Evolutionary conservation across 331 rosid species (phyloP).

Genomic region (Rhamnella rubrinervis): DNA sequence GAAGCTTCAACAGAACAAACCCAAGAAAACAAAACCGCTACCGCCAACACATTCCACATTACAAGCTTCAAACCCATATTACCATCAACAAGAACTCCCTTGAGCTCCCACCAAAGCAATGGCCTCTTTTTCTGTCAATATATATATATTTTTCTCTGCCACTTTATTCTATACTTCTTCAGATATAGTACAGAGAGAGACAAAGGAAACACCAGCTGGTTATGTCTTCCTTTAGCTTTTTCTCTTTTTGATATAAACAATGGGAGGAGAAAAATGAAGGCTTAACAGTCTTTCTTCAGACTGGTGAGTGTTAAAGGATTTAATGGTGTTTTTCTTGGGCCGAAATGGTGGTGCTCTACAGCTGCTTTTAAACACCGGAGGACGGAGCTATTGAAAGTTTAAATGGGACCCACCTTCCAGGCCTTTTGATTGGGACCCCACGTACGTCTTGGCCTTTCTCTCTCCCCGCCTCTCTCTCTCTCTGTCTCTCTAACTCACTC

Average conservation of each 20-base stretch:
- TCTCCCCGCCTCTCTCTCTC: neutral
- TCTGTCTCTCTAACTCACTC: no score
- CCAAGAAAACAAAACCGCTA: slow-evolving; percentile 35
- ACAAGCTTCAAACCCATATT: slow-evolving; percentile 51
- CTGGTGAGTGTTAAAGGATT: neutral
- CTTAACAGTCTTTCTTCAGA: slow-evolving; percentile 1
- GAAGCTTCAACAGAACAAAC: slow-evolving; percentile 56
- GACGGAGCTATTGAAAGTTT: slow-evolving; percentile 19
- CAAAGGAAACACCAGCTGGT: slow-evolving; percentile 35
- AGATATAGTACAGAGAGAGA: slow-evolving; percentile 11
- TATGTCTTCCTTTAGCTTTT: slow-evolving; percentile 14
- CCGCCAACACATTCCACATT: slow-evolving; percentile 58
- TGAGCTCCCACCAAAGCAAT: slow-evolving; percentile 32
- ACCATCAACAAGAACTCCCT: slow-evolving; percentile 18
- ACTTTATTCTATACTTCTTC: slow-evolving; percentile 52
- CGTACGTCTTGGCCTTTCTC: slow-evolving; percentile 26
- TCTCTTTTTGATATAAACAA: slow-evolving; percentile 12
- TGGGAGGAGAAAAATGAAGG: slow-evolving; percentile 12
- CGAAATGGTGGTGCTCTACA: slow-evolving; percentile 42
- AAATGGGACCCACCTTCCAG: slow-evolving; percentile 17
- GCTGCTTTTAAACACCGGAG: slow-evolving; percentile 51
- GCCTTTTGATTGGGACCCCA: slow-evolving; percentile 30
- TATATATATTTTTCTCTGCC: slow-evolving; percentile 9
- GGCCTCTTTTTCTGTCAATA: slow-evolving; percentile 16
- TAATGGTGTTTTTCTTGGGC: slow-evolving; percentile 12